phyloP scores from a whole-genome alignment of 257 asterid genomes.

The Salvia miltiorrhiza region DNA sequence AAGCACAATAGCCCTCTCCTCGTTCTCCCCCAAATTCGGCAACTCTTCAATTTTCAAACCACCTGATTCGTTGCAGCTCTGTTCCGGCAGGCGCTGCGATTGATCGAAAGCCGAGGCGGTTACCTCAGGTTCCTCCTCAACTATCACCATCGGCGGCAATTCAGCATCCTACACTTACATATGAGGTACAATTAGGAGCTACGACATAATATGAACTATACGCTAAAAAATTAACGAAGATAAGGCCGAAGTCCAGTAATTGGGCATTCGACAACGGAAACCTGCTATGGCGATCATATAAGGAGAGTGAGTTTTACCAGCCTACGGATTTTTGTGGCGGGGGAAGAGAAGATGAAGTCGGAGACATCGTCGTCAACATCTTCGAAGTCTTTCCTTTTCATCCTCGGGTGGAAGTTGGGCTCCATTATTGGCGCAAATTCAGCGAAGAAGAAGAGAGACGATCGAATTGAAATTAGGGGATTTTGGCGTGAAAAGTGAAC shows the following conservation, averaged over 20 bases:
- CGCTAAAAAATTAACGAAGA: background rate
- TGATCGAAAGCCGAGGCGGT: slow-evolving; percentile 31
- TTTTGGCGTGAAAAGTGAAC: background rate
- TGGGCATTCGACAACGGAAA: background rate
- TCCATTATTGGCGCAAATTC: slow-evolving; percentile 18
- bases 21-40: slow-evolving; percentile 41
- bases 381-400: slow-evolving; percentile 60
- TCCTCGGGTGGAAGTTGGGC: slow-evolving; percentile 26
- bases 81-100: slow-evolving; percentile 11
- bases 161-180: slow-evolving; percentile 45
- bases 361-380: slow-evolving; percentile 40
- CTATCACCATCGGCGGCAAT: slow-evolving; percentile 41
- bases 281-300: background rate
- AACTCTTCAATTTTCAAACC: slow-evolving; percentile 58
- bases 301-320: slow-evolving; percentile 31
- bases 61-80: slow-evolving; percentile 12
- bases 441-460: background rate
- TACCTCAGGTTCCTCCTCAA: slow-evolving; percentile 44
- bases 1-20: slow-evolving; percentile 65
- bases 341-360: slow-evolving; percentile 51
- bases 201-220: background rate
- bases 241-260: background rate
- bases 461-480: background rate
- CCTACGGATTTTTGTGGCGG: slow-evolving; percentile 67
- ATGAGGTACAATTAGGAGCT: background rate